Conservation (phyloP, 2,329 filamentous ascomycete species). For the Hypoxylon sp. region DNA sequence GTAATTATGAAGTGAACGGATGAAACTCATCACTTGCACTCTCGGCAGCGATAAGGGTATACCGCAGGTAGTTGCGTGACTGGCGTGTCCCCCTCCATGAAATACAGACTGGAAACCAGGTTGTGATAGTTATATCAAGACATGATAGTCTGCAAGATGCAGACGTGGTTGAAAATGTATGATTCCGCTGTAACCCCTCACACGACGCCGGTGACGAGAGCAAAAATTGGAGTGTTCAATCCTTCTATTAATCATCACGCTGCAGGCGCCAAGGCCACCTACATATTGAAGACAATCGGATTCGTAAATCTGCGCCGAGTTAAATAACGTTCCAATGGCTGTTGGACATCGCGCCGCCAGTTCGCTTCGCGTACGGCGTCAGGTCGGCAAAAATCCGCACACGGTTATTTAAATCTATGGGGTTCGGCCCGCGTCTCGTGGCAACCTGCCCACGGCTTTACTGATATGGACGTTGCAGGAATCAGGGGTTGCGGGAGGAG, state of each 20-base stretch:
- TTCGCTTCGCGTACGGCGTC: background rate
- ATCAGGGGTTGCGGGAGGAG: slow-evolving; percentile 3
- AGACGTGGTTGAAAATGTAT: background rate
- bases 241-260: background rate
- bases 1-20: slow-evolving; percentile 20
- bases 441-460: background rate
- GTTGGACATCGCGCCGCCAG: background rate
- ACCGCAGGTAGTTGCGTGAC: background rate
- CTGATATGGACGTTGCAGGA: background rate
- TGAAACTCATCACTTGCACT: slow-evolving; percentile 8
- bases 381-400: background rate
- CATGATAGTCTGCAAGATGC: background rate
- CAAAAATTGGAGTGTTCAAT: background rate
- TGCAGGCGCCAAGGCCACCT: background rate
- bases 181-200: background rate
- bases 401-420: slow-evolving; percentile 12
- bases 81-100: background rate
- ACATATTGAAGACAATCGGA: background rate
- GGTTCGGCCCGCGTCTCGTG: slow-evolving; percentile 24
- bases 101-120: background rate
- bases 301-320: background rate
- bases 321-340: background rate
- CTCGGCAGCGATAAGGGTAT: background rate
- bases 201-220: background rate
- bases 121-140: background rate